Evolutionary conservation across 2,329 filamentous ascomycete genomes (phyloP), one percentile per base, ranked within the genome.

Genomic region (Penicillium frequentans): DNA sequence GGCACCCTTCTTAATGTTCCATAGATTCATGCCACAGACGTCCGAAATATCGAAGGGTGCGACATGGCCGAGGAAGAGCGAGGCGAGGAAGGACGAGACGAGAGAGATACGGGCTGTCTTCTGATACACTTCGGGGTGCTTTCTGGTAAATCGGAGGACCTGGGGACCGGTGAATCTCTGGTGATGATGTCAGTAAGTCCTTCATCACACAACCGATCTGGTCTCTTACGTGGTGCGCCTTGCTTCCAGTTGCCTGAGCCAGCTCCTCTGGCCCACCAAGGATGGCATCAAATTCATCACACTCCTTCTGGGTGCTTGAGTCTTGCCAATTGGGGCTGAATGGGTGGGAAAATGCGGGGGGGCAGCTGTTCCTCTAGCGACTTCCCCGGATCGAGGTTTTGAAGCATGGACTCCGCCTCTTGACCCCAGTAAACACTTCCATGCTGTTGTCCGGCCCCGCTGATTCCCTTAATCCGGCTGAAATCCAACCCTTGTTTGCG

Each of bases 271-370:
- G 80, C 7, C 81, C 81, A 1, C 90, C 90, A 8, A 97, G 77
- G 52, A 81, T 79, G 5, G 79, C 82, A 73, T 98, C 93, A 70
- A 98, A 98, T 61, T 85, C 82, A 72, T 97, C 92, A 71, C 93
- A 97, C 77, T 99, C 90, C 64, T 82, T 82, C 78, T 97, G 92
- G 2, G 95, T 98, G 77, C 92, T 96, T 60, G 93, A 89, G 74
- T 99, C 95, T 77, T 98, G 95, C 95, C 95, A 99, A 74, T 98
- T 99, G 8, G 95, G 95, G 63, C 91, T 92, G 77, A 87, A 93
- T 5, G 90, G 87, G 73, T 96, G 89, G 16, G 92, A 90, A 70
- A 98, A 90, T 0, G 89, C 90, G 3, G 77, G 79, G 79, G 10
- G 79, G 77, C 26, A 98, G 79, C 77, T 96, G 92, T 58, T 90